A percentile compares a stretch with the other conserved stretches of the same genome.
Conservation (phyloP, 176 grass and related monocot species). For the Leersia perrieri region DNA sequence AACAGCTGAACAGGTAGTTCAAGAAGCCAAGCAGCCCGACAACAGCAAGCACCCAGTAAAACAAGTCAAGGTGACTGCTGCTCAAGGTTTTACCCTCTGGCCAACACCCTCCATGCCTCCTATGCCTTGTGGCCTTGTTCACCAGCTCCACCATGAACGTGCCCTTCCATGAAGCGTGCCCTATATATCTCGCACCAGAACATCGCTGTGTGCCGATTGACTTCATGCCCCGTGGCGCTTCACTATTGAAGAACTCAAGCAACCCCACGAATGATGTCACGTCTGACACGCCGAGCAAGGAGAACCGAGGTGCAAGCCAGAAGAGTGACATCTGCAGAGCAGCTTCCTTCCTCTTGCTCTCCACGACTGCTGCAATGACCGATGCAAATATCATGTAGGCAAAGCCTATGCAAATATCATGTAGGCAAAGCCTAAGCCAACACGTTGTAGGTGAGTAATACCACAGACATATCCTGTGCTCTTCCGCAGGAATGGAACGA, state of each 20-base stretch:
- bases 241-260: slow-evolving; percentile 70
- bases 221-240: slow-evolving; percentile 54
- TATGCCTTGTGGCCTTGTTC: slow-evolving; percentile 42
- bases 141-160: slow-evolving; percentile 44
- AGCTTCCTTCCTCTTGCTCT: slow-evolving; percentile 36
- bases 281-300: slow-evolving; percentile 52
- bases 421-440: slow-evolving; percentile 35
- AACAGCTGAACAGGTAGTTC: slow-evolving; percentile 62
- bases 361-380: slow-evolving; percentile 36
- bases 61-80: slow-evolving; percentile 55
- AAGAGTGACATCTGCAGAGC: slow-evolving; percentile 53
- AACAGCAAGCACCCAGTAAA: slow-evolving; percentile 50
- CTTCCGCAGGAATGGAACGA: slow-evolving; percentile 36
- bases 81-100: slow-evolving; percentile 56
- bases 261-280: slow-evolving; percentile 58
- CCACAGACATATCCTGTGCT: slow-evolving; percentile 41
- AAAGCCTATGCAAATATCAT: slow-evolving; percentile 37
- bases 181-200: slow-evolving; percentile 60
- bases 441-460: slow-evolving; percentile 45
- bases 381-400: slow-evolving; percentile 23
- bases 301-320: slow-evolving; percentile 54
- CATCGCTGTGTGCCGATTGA: slow-evolving; percentile 53
- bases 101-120: slow-evolving; percentile 50
- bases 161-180: slow-evolving; percentile 44
- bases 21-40: slow-evolving; percentile 49